These are phyloP conservation scores for Suillus ampliporus DNA, from an alignment of 768 basidiomycete species.

Conservation along the genomic window DNA sequence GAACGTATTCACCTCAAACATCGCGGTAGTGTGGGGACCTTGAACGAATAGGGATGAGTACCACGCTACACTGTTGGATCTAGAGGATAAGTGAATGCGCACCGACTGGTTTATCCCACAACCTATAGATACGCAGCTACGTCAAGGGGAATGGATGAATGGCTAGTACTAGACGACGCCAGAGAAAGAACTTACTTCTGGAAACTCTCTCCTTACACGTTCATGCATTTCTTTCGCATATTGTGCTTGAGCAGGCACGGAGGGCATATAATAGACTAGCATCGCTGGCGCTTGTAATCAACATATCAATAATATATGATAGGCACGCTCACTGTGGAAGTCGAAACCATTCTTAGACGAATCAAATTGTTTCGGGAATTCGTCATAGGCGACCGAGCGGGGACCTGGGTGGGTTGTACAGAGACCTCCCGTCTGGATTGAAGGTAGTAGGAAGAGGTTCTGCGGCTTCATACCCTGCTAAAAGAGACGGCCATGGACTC, in stretches of 20 bases:
- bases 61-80: neutral
- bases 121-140: slow-evolving; percentile 63
- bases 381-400: slow-evolving; percentile 56
- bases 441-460: slow-evolving; percentile 48
- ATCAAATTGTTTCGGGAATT: slow-evolving; percentile 60
- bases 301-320: neutral
- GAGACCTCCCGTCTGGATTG: slow-evolving; percentile 63
- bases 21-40: slow-evolving; percentile 73
- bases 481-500: slow-evolving; percentile 36
- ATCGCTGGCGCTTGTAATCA: slow-evolving; percentile 4
- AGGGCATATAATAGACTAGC: slow-evolving; percentile 68
- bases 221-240: slow-evolving; percentile 64
- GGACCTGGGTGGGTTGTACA: slow-evolving; percentile 53
- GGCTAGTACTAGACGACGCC: neutral
- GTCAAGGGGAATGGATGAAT: slow-evolving; percentile 3
- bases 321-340: slow-evolving; percentile 64
- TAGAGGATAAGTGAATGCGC: slow-evolving; percentile 19
- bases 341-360: slow-evolving; percentile 67
- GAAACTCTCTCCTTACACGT: slow-evolving; percentile 65
- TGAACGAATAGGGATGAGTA: neutral
- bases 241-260: slow-evolving; percentile 45
- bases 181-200: slow-evolving; percentile 51
- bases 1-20: slow-evolving; percentile 76
- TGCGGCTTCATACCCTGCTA: slow-evolving; percentile 45
- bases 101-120: slow-evolving; percentile 71